Evolutionary conservation across 306 rosid genomes (phyloP), one percentile per base, ranked within the genome.

Genomic region (Malus sieversii): DNA sequence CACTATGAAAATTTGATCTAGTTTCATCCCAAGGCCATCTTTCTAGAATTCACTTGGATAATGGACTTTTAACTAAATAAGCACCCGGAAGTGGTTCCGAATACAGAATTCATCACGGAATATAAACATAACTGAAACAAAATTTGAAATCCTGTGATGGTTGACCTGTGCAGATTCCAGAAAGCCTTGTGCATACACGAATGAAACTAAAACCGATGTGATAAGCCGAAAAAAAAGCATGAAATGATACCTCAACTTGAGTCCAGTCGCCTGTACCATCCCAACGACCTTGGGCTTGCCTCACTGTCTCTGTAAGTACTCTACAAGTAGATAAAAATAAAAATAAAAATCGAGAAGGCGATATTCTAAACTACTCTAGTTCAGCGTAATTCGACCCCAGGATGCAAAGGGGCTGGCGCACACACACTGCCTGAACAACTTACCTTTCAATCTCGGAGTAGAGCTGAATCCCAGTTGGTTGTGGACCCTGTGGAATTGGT

Each of bases 401-500:
- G 55, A 5, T 48, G 55, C 55, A 48, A 71, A 12, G 45, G 61
- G 76, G 4, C 53, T 45, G 20, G 6, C 20, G 0, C 20, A 0
- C 55, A 48, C 55, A 48, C 19, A 48, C 55, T 15, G 20, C 20
- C 20, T 18, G 20, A 48, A 15, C 55, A 45, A 15, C 51, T 25
- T 20, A 92, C 98, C 93, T 95, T 84, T 92, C 98, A 61, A 95
- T 92, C 72, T 86, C 93, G 12, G 93, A 53, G 82, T 95, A 95
- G 75, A 92, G 86, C 81, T 95, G 92, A 80, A 95, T 78, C 30
- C 90, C 86, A 48, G 88, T 79, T 0, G 93, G 83, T 35, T 80
- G 82, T 15, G 79, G 75, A 58, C 55, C 55, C 20, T 48, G 55
- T 48, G 69, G 76, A 12, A 51, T 15, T 40, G 78, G 82, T 12